Base-by-base conservation (phyloP, 2,329 filamentous ascomycete species). In the Colletotrichum godetiae region DNA sequence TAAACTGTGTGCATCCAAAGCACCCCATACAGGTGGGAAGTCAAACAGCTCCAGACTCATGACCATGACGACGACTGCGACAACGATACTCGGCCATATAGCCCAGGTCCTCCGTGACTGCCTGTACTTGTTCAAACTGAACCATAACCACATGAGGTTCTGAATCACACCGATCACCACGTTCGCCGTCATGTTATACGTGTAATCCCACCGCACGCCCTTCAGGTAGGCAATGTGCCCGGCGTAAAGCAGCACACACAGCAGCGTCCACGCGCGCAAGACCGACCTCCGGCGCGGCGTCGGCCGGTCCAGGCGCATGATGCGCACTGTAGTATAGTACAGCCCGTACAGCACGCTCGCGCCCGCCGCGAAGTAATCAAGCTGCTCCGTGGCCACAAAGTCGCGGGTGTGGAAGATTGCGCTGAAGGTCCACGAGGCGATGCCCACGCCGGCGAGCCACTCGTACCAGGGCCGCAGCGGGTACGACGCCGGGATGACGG, bases 11-110 rank as follows among this genome's bases (percentile, higher is more conserved):
- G 97, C 97, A 87, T 99, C 97, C 63, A 99, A 84, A 82, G 93
- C 91, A 8, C 94, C 94, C 81, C 90, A 88, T 84, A 94, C 88
- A 2, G 97, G 97, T 67, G 97, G 91, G 79, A 99, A 99, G 82
- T 99, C 97, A 75, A 98, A 90, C 77, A 99, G 82, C 85, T 99
- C 97, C 82, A 99, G 87, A 82, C 96, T 96, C 97, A 99, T 99
- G 46, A 94, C 95, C 80, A 96, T 85, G 78, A 96, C 91, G 77
- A 99, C 89, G 95, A 95, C 98, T 3, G 94, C 93, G 60, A 98
- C 96, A 76, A 96, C 95, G 79, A 98, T 84, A 77, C 94, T 95
- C 0, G 97, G 97, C 94, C 94, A 97, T 69, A 92, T 90, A 31
- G 95, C 92, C 97, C 97, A 99, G 22, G 88, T 83, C 75, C 92